Conservation (phyloP, 2,329 filamentous ascomycete species). For the Metarhizium anisopliae region DNA sequence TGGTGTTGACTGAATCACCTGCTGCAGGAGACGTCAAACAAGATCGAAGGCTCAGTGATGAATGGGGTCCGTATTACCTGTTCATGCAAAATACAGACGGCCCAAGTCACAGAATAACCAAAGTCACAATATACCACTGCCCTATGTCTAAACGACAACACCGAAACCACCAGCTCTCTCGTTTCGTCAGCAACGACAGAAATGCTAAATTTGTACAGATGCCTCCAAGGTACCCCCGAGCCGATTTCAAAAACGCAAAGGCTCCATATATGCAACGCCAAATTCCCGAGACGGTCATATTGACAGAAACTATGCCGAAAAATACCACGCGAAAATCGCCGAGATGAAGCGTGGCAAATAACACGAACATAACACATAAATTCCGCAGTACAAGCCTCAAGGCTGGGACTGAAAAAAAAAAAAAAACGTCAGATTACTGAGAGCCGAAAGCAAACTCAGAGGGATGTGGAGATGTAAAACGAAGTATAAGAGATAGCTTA, state of each 20-base stretch:
- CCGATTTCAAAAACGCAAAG: conserved; percentile 61
- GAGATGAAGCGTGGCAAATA: conserved; percentile 38
- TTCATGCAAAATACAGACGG: not conserved
- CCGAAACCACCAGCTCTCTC: not conserved
- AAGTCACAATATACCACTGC: not conserved
- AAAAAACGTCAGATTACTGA: not conserved
- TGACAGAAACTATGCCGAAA: conserved; percentile 47
- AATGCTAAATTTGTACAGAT: conserved; percentile 30
- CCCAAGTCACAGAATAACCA: no score
- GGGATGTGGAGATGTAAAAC: not conserved
- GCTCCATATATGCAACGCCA: conserved; percentile 59
- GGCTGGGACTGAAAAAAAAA: not conserved
- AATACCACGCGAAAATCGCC: conserved; percentile 51
- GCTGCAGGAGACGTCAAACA: conserved; percentile 16
- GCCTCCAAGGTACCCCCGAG: conserved; percentile 58
- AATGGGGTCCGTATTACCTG: conserved; percentile 34
- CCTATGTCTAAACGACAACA: not conserved
- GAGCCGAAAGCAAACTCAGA: not conserved
- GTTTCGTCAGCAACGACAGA: not conserved
- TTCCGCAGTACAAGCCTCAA: not conserved
- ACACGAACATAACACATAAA: conserved; percentile 6
- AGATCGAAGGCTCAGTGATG: conserved; percentile 31
- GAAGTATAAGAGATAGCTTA: not conserved
- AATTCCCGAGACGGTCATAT: conserved; percentile 56
- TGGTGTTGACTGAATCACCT: conserved; percentile 21